A percentile compares a stretch with the other conserved stretches of the same genome.
Evolutionary conservation across 164 flowering plant species (phyloP).

Genomic region (Pachysandra terminalis): DNA sequence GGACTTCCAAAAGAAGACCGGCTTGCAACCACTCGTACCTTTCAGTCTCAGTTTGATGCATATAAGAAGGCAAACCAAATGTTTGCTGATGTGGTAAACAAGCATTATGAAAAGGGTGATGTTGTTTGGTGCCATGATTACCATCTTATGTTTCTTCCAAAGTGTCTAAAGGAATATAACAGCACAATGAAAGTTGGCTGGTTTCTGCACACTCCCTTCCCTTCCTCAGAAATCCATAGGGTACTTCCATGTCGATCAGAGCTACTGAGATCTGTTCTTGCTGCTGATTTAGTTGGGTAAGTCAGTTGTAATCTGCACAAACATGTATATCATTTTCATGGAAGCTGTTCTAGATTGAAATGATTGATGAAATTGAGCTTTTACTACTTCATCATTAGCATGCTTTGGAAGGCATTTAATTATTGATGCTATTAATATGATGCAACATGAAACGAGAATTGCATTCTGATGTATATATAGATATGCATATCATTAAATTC

Average conservation of each 20-base stretch:
- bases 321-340: not conserved
- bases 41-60: constrained; percentile 95
- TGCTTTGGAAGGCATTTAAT: too few species aligned
- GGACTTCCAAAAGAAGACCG: constrained; percentile 98
- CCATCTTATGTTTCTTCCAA: constrained; percentile 92
- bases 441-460: too few species aligned
- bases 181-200: constrained; percentile 92
- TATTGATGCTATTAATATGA: too few species aligned
- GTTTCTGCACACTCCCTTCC: constrained; percentile 97
- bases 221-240: constrained; percentile 91
- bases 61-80: constrained; percentile 92
- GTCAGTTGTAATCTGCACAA: constrained; percentile 6
- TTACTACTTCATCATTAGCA: too few species aligned
- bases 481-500: too few species aligned
- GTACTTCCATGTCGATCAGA: constrained; percentile 93
- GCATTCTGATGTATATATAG: too few species aligned
- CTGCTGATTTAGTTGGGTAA: constrained; percentile 94
- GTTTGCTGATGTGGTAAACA: constrained; percentile 86
- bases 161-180: constrained; percentile 75
- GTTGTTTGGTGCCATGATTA: constrained; percentile 97
- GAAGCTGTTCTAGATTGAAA: not conserved
- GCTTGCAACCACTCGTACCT: constrained; percentile 87
- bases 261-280: constrained; percentile 78
- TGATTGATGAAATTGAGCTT: not conserved
- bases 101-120: constrained; percentile 79